Evolutionary conservation across 2,329 filamentous ascomycete genomes (phyloP).

Genomic region (Claviceps arundinis): DNA sequence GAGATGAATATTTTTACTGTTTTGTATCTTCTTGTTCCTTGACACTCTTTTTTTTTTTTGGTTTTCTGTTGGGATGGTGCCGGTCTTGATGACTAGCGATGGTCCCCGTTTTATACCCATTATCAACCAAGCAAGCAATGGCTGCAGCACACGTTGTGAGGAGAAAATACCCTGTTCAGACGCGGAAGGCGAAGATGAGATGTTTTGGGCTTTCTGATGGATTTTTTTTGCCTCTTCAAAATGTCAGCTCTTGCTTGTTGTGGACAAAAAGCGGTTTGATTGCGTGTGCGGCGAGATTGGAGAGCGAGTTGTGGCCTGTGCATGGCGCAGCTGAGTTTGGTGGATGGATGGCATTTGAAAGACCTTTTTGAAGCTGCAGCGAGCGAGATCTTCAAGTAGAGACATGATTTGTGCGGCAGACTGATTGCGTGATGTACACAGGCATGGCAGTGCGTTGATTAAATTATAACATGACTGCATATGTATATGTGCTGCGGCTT

Average conservation of each 20-base stretch:
- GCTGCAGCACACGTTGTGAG: constrained; percentile 15
- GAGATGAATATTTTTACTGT: constrained; percentile 4
- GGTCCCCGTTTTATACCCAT: constrained; percentile 22
- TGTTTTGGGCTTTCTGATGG: neutral
- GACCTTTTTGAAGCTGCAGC: neutral
- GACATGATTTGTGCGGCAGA: neutral
- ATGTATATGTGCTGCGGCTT: neutral
- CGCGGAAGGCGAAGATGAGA: neutral
- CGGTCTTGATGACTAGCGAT: constrained; percentile 21
- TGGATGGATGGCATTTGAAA: neutral
- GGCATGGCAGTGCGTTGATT: neutral
- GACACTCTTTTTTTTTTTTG: constrained; percentile 7
- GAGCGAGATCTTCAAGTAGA: neutral
- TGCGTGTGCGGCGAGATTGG: neutral
- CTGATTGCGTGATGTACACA: neutral
- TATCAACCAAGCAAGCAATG: constrained; percentile 16
- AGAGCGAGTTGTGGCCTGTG: neutral
- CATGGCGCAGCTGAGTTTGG: neutral
- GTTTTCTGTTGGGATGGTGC: constrained; percentile 10
- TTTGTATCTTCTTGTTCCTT: constrained; percentile 1
- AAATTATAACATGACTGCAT: neutral
- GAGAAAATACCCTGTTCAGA: constrained; percentile 20
- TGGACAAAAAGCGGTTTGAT: neutral
- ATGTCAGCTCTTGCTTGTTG: neutral
- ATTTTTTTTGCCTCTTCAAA: neutral